Evolutionary conservation across 2,329 filamentous ascomycete species (phyloP).

Genomic region (Diaporthe vaccinii): DNA sequence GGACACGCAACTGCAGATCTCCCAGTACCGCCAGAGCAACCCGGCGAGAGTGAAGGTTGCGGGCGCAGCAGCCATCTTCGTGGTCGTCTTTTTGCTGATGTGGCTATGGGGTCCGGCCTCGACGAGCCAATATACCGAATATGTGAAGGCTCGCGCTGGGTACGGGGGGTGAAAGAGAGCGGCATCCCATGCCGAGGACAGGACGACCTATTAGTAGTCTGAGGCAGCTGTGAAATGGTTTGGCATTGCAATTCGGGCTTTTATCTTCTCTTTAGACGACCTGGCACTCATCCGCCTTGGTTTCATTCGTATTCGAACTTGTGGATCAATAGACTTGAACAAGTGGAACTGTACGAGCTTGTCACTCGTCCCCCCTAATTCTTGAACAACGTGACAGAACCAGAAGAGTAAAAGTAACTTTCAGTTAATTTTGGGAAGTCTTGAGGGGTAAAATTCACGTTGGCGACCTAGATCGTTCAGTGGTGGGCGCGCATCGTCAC

Average conservation of each 20-base stretch:
- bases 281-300: background rate
- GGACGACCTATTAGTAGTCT: background rate
- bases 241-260: background rate
- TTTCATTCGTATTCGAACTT: background rate
- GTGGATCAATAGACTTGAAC: background rate
- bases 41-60: slow-evolving; percentile 36
- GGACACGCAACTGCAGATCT: slow-evolving; percentile 39
- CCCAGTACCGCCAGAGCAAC: slow-evolving; percentile 40
- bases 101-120: slow-evolving; percentile 37
- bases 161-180: background rate
- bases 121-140: slow-evolving; percentile 29
- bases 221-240: background rate
- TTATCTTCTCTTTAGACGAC: background rate
- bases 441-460: background rate
- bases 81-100: slow-evolving; percentile 24
- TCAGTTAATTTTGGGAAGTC: background rate
- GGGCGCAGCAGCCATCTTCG: slow-evolving; percentile 28
- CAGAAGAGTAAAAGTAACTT: background rate
- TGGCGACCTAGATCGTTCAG: background rate
- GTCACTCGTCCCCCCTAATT: no score
- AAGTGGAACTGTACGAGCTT: background rate
- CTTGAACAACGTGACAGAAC: no score
- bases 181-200: background rate
- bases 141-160: slow-evolving; percentile 31
- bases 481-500: background rate